Percentiles rank a stretch among this genome's conserved stretches.
phyloP scores from a whole-genome alignment of 73 alveolate genomes.

The Paramecium sonneborni region DNA sequence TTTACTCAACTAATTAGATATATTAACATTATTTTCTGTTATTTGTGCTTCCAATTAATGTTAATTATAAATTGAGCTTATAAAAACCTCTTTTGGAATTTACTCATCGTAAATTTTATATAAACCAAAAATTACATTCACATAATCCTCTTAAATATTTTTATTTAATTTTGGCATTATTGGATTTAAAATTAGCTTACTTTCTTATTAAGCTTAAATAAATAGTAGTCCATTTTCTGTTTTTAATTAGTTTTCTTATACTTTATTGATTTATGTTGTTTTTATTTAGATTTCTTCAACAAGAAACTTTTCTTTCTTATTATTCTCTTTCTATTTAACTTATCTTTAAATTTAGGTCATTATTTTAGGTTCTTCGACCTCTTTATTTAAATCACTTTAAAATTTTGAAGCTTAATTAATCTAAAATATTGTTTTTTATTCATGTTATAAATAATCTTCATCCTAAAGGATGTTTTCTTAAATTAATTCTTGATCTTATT shows the following conservation, averaged over 20 bases:
- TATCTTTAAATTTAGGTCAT: neutral
- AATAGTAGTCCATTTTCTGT: neutral
- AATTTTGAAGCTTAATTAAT: neutral
- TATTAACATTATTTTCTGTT: neutral
- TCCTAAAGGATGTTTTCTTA: neutral
- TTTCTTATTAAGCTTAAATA: neutral
- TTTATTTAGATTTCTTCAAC: neutral
- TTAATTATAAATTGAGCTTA: neutral
- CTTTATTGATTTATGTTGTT: neutral
- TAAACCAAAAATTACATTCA: neutral
- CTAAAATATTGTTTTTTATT: neutral
- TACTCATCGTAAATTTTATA: neutral
- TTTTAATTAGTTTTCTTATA: neutral
- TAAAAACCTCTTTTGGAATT: neutral
- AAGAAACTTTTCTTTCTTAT: neutral
- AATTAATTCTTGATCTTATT: neutral
- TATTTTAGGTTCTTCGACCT: neutral
- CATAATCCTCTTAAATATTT: neutral
- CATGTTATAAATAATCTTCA: neutral
- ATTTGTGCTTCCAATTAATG: neutral
- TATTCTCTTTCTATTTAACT: neutral
- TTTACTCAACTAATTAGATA: neutral
- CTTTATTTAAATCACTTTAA: neutral
- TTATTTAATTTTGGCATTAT: neutral
- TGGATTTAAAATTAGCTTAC: neutral